Base-by-base conservation (phyloP, 768 basidiomycete genomes). In the Mrakia frigida region DNA sequence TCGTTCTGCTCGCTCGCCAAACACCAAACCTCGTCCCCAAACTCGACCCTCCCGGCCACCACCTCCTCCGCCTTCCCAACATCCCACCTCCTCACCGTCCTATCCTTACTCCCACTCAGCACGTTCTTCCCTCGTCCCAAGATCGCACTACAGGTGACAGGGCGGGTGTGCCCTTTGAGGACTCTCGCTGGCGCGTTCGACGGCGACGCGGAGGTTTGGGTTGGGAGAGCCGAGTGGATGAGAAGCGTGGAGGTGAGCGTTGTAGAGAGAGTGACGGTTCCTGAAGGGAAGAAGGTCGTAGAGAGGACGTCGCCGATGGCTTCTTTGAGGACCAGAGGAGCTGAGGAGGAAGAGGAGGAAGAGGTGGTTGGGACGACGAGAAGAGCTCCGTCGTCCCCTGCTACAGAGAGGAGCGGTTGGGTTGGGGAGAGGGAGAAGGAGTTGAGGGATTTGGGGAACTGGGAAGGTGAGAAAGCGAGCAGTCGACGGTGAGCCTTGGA, bases 51-150 rank as follows among this genome's bases (percentile, higher is more conserved):
- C 25, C 52, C 74, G 23, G 37, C 74, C n/a, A 53, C 74, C 3
- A 10, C 67, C 3, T 87, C 87, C 11, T 85, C 84, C 2, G 88
- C 86, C 13, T 85, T 84, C 3, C 88, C 86, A 11, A 92, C 88
- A 78, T 92, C 89, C 92, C 92, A 92, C 5, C 92, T 84, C 68
- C 88, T 86, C 33, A 92, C 80, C 0, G 89, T 90, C 3, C 88
- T 87, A 81, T 93, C 92, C 74, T 89, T 88, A 0, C 89, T 87
- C 7, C 87, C 84, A 14, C 90, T 90, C 9, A 93, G 80, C 69
- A 93, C 82, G 79, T 89, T 89, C 33, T 88, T 86, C 0, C 92
- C 92, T 3, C 87, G 85, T 0, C 87, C 87, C 56, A 93, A 84
- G 78, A 93, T 91, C 2, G 85, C 86, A 0, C 87, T 87, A 6